Percentiles rank a stretch among this genome's conserved stretches.
phyloP scores from a whole-genome alignment of 2,329 filamentous ascomycete species.

The Aspergillus hiratsukae region DNA sequence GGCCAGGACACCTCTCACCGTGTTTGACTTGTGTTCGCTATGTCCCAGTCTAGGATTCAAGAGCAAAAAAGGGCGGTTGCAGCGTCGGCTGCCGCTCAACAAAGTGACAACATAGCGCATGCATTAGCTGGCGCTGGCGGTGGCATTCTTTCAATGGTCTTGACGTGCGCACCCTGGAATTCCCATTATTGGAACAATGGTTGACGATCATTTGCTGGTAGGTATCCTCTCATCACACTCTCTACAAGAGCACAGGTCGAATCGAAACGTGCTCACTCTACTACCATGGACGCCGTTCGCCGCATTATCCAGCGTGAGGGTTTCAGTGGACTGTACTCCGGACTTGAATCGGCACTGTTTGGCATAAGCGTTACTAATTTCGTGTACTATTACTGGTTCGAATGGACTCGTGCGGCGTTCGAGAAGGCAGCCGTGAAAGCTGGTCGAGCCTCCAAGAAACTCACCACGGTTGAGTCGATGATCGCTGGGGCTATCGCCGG shows the following conservation, averaged over 20 bases:
- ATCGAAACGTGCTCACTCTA: constrained; percentile 83
- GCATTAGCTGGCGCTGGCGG: constrained; percentile 89
- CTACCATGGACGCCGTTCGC: constrained; percentile 75
- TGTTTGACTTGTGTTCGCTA: constrained; percentile 15
- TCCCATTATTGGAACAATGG: constrained; percentile 3
- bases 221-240: constrained; percentile 93
- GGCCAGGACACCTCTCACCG: not conserved
- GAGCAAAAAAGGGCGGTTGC: constrained; percentile 36
- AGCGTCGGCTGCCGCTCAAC: constrained; percentile 64
- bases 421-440: constrained; percentile 66
- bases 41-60: constrained; percentile 39
- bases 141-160: constrained; percentile 88
- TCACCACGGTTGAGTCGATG: constrained; percentile 91
- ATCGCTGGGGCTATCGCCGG: constrained; percentile 91
- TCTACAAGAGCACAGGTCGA: constrained; percentile 97
- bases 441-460: constrained; percentile 70
- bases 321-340: constrained; percentile 81
- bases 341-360: constrained; percentile 89
- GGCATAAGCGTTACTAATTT: constrained; percentile 99
- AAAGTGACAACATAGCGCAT: constrained; percentile 95
- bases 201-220: constrained; percentile 33
- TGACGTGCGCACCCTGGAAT: constrained; percentile 61
- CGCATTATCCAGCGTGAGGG: constrained; percentile 91
- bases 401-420: constrained; percentile 89
- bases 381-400: constrained; percentile 99